These are phyloP conservation scores for Fraxinus paxiana DNA, from an alignment of 305 asterid genomes.

Conservation along the genomic window DNA sequence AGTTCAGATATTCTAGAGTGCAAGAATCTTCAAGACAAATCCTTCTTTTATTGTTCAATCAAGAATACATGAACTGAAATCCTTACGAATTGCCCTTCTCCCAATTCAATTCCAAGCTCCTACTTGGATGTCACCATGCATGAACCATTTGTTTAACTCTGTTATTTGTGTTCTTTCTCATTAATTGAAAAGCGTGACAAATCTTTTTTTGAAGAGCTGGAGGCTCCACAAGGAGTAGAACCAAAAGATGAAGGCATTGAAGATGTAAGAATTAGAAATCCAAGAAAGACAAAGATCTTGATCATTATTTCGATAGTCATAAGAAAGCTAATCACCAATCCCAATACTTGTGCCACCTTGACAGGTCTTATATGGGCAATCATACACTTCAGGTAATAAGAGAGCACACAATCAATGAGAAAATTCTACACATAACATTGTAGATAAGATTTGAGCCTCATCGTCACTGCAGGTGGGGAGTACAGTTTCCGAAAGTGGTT, in stretches of 20 bases:
- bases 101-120: conserved; percentile 1
- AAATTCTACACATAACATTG: not conserved
- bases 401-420: conserved; percentile 10
- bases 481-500: conserved; percentile 55
- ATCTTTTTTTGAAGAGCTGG: conserved; percentile 36
- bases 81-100: not conserved
- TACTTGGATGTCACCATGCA: not conserved
- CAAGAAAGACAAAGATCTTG: conserved; percentile 33
- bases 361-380: conserved; percentile 72
- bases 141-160: not conserved
- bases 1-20: not conserved
- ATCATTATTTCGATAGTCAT: conserved; percentile 47
- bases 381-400: conserved; percentile 67
- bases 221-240: conserved; percentile 39
- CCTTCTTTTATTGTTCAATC: not conserved
- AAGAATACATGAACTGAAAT: not conserved
- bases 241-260: conserved; percentile 34
- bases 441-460: conserved; percentile 16
- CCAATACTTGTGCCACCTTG: conserved; percentile 74
- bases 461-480: conserved; percentile 46
- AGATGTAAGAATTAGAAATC: conserved; percentile 29
- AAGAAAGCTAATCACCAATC: conserved; percentile 63
- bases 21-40: not conserved
- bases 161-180: not conserved
- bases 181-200: conserved; percentile 5